Evolutionary conservation across 371 early-diverging fungal genomes (phyloP).

Genomic region (Mucor velutinosus): DNA sequence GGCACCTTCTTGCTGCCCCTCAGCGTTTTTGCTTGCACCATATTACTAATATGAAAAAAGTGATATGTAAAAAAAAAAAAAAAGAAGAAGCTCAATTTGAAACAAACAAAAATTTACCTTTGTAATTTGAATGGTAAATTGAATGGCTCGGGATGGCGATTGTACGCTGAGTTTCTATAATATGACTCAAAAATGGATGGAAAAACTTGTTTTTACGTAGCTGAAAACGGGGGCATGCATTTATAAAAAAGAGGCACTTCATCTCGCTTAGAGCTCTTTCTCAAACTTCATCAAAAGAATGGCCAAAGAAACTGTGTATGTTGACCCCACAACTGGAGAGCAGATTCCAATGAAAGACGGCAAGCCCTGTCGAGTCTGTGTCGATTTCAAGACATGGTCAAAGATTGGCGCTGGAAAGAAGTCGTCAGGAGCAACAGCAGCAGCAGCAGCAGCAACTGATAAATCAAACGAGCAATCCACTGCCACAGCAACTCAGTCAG

Average conservation of each 20-base stretch:
- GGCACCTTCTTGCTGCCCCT: conserved; percentile 13
- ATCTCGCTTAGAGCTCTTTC: neutral
- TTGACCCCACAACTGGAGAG: conserved; percentile 50
- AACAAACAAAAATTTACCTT: neutral
- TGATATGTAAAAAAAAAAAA: neutral
- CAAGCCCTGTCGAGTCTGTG: conserved; percentile 78
- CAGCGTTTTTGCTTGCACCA: neutral
- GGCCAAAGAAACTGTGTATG: conserved; percentile 21
- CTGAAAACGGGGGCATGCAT: neutral
- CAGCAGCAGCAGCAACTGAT: neutral
- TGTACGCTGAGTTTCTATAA: neutral
- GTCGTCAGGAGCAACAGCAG: neutral
- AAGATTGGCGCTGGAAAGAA: conserved; percentile 40
- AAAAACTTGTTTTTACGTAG: neutral
- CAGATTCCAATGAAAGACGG: conserved; percentile 55
- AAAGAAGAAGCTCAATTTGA: conserved; percentile 5
- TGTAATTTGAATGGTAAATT: neutral
- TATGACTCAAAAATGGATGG: conserved; percentile 1
- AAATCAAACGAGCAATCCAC: neutral
- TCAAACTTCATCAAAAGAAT: conserved; percentile 1
- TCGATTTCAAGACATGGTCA: conserved; percentile 72
- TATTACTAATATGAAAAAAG: neutral
- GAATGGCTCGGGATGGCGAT: neutral
- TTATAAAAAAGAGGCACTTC: neutral
- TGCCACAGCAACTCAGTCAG: neutral